phyloP scores from a whole-genome alignment of 768 basidiomycete species.

The Termitomyces sp. region DNA sequence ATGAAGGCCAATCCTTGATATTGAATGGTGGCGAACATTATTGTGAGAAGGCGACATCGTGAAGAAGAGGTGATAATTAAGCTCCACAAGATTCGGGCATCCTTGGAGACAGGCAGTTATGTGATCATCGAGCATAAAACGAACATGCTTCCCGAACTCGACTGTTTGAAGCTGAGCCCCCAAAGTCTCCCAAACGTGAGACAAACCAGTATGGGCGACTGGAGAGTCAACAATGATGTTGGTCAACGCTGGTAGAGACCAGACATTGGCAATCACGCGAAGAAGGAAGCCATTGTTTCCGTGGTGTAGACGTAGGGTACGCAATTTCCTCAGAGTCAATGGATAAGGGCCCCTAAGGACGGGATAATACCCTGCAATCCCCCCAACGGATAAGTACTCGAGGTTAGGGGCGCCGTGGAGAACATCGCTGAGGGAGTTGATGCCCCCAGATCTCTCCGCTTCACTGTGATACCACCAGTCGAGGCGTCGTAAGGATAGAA shows the following conservation, averaged over 20 bases:
- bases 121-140: constrained; percentile 49
- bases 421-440: constrained; percentile 56
- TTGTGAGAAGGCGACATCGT: constrained; percentile 27
- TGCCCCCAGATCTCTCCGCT: constrained; percentile 60
- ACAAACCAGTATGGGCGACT: constrained; percentile 31
- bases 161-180: constrained; percentile 49
- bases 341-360: constrained; percentile 18
- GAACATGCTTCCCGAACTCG: constrained; percentile 56
- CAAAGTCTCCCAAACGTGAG: constrained; percentile 45
- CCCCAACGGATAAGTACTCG: constrained; percentile 55
- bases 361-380: constrained; percentile 30
- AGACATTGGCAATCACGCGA: constrained; percentile 39
- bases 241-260: constrained; percentile 52
- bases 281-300: constrained; percentile 48
- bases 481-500: constrained; percentile 54
- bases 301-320: constrained; percentile 47
- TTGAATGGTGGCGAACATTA: constrained; percentile 20
- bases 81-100: constrained; percentile 42
- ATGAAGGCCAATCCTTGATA: constrained; percentile 51
- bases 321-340: constrained; percentile 41
- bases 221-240: constrained; percentile 52
- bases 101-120: constrained; percentile 41
- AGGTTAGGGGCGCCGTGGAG: constrained; percentile 52
- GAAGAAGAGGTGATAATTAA: constrained; percentile 59
- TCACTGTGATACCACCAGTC: constrained; percentile 66